Percentiles rank a stretch among this genome's conserved stretches.
Evolutionary conservation across 208 protist species (phyloP).

Genomic region (Leishmania martiniquensis): DNA sequence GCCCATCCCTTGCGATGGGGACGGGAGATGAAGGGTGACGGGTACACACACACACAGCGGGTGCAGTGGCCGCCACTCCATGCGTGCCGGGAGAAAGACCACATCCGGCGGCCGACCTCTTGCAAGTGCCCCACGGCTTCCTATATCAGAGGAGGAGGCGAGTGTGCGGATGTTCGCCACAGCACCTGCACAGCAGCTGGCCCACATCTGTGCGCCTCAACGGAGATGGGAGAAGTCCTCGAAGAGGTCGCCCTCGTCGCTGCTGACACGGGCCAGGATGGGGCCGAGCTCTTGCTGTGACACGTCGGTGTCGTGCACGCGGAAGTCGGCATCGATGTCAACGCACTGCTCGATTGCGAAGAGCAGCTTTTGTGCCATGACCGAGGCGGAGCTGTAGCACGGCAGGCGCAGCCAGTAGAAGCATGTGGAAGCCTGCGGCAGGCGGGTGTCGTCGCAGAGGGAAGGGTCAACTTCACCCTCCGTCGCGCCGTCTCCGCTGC

Average conservation of each 20-base stretch:
- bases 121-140: background rate
- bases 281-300: slow-evolving; percentile 53
- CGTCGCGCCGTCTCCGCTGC: background rate
- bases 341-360: slow-evolving; percentile 95
- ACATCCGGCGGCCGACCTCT: background rate
- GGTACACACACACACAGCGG: background rate
- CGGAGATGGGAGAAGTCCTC: slow-evolving; percentile 91
- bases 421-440: slow-evolving; percentile 95
- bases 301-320: slow-evolving; percentile 71
- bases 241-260: slow-evolving; percentile 82
- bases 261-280: slow-evolving; percentile 54
- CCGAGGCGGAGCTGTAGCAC: slow-evolving; percentile 84
- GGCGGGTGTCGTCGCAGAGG: slow-evolving; percentile 72
- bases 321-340: slow-evolving; percentile 96
- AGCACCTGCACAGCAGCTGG: background rate
- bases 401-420: slow-evolving; percentile 96
- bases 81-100: background rate
- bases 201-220: slow-evolving; percentile 10
- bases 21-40: background rate
- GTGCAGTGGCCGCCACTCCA: background rate
- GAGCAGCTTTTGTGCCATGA: slow-evolving; percentile 93
- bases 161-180: background rate
- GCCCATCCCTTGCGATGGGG: background rate
- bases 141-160: background rate
- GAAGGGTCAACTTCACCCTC: background rate